Evolutionary conservation across 345 rosid genomes (phyloP).

Genomic region (Populus euphratica): DNA sequence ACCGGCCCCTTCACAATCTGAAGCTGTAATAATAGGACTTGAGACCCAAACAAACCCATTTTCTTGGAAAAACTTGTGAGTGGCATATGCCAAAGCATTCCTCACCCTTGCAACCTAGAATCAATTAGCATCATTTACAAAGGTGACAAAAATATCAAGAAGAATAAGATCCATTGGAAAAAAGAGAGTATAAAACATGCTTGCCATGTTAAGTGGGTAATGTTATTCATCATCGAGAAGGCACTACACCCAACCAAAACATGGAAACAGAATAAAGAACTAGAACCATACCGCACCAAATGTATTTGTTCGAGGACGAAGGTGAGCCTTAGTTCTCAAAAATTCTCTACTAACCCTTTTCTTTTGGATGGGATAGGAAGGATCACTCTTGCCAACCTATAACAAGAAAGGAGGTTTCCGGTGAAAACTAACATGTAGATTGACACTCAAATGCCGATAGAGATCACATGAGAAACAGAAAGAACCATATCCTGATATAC

Average conservation of each 20-base stretch:
- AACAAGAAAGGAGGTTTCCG: slow-evolving; percentile 1
- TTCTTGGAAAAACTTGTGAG: slow-evolving; percentile 92
- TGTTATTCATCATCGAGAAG: not conserved
- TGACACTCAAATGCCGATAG: not conserved
- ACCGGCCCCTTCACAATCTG: slow-evolving; percentile 99
- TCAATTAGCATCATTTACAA: slow-evolving; percentile 14
- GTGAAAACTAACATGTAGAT: not conserved
- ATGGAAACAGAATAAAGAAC: not conserved
- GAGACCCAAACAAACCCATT: slow-evolving; percentile 94
- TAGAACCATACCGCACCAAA: slow-evolving; percentile 74
- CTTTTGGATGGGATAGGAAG: slow-evolving; percentile 93
- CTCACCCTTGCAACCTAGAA: slow-evolving; percentile 89
- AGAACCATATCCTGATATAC: not conserved
- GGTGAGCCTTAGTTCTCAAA: slow-evolving; percentile 94
- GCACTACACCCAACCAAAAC: not conserved
- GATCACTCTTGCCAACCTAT: slow-evolving; percentile 87
- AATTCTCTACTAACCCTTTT: slow-evolving; percentile 88
- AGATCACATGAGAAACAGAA: not conserved
- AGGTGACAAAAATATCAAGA: not conserved
- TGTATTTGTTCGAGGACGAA: slow-evolving; percentile 94
- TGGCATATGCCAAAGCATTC: slow-evolving; percentile 90
- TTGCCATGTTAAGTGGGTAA: not conserved
- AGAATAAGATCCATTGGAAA: not conserved
- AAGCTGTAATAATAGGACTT: slow-evolving; percentile 92
- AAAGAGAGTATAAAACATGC: slow-evolving; percentile 1